Conservation (phyloP, 2,329 filamentous ascomycete genomes). For the Fusarium sp. region DNA sequence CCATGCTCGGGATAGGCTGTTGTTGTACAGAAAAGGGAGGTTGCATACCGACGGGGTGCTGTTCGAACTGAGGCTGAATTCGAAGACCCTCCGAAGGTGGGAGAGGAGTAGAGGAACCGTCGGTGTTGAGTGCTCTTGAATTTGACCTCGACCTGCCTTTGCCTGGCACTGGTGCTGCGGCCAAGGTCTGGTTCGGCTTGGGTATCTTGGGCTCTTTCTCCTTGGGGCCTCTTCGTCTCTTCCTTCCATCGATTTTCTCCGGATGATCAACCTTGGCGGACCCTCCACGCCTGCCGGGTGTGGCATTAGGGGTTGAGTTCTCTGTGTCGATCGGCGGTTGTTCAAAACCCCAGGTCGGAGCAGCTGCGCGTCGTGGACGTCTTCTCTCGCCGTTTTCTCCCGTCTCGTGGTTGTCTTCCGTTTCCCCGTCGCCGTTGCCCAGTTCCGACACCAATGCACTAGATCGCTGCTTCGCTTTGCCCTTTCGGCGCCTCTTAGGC, state of each 20-base stretch:
- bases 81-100: constrained; percentile 57
- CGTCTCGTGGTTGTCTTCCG: constrained; percentile 67
- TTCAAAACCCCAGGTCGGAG: constrained; percentile 79
- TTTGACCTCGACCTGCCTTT: constrained; percentile 68
- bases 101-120: constrained; percentile 56
- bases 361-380: constrained; percentile 72
- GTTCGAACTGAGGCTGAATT: constrained; percentile 59
- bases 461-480: constrained; percentile 69
- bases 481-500: constrained; percentile 69
- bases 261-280: constrained; percentile 58
- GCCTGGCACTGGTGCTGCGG: constrained; percentile 58
- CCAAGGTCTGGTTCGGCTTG: constrained; percentile 59
- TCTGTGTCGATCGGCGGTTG: constrained; percentile 71
- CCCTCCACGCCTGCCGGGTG: constrained; percentile 65
- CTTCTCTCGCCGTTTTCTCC: constrained; percentile 72
- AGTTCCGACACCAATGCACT: constrained; percentile 76
- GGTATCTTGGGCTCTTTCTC: constrained; percentile 58
- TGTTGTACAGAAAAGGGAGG: constrained; percentile 55
- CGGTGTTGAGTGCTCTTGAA: constrained; percentile 62
- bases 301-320: constrained; percentile 67
- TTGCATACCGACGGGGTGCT: constrained; percentile 57
- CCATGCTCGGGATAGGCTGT: constrained; percentile 48
- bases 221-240: constrained; percentile 55
- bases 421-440: constrained; percentile 69
- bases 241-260: constrained; percentile 61